Base-by-base conservation (phyloP, 179 eudicot genomes). In the Actinidia chinensis region DNA sequence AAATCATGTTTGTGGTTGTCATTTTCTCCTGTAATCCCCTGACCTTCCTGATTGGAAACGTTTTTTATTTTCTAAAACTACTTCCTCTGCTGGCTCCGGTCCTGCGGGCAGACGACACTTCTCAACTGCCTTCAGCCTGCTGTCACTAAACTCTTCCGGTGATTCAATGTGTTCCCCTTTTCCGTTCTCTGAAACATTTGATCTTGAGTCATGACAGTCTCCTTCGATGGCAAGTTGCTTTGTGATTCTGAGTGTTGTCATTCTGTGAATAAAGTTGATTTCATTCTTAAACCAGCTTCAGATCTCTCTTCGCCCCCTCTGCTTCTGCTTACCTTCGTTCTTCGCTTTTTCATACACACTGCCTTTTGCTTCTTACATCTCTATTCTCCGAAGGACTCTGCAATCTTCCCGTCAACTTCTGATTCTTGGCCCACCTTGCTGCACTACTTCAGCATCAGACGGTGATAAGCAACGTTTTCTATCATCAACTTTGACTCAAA, bases 391-490 rank as follows among this genome's bases (percentile, higher is more conserved):
- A 44, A 67, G 51, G 56, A 51, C 14, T 76, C 56, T 20, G 17
- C 15, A 18, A 55, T 13, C 74, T 75, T 63, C 60, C 42, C 20
- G 52, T 43, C 50, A 48, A 63, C 78, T 86, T 86, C 63, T 79
- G 84, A 71, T 84, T 85, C 76, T 85, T 87, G 74, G 58, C 65
- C 50, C 14, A 64, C 54, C 76, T 46, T 73, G 78, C 61, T 11
- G 59, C n/a, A n/a, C n/a, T 50, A 43, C 23, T 58, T 67, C 78
- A 33, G 59, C 48, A 69, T 71, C 54, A 52, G 44, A 8, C 25
- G 61, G 65, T 77, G 66, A 52, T 22, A 59, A 18, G 22, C 4
- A 63, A 28, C 15, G 46, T 79, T 63, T 71, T 73, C 22, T 48
- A 44, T 61, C 73, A 52, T 47, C 71, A n/a, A n/a, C n/a, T n/a